Percentiles rank a stretch among this genome's conserved stretches.
phyloP scores from a whole-genome alignment of 208 protist species.

The Crithidia thermophila region DNA sequence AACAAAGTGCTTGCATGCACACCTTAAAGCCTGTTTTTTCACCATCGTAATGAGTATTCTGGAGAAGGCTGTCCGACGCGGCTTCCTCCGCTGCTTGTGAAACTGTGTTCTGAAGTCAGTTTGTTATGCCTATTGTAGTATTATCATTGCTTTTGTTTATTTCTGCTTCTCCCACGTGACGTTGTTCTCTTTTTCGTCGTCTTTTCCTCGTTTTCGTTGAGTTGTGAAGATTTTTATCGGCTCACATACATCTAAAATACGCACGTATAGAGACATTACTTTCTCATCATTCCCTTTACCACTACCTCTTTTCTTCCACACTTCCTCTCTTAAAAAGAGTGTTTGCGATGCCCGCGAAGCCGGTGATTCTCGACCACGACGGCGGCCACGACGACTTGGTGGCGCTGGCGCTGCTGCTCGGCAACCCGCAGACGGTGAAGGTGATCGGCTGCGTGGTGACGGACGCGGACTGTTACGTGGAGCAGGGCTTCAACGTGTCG shows the following conservation, averaged over 20 bases:
- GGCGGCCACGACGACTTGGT: slow-evolving; percentile 88
- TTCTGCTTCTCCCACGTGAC: background rate
- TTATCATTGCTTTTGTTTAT: background rate
- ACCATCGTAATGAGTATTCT: no score
- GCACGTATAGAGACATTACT: background rate
- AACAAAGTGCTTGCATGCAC: no score
- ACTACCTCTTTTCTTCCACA: background rate
- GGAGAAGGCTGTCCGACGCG: no score
- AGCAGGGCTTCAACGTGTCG: slow-evolving; percentile 69
- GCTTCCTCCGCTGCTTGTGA: no score
- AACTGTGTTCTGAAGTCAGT: no score
- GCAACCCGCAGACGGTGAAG: slow-evolving; percentile 69
- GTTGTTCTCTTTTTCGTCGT: no score
- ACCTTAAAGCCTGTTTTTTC: background rate
- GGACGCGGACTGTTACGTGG: slow-evolving; percentile 86
- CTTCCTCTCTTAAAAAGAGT: background rate
- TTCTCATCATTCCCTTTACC: no score
- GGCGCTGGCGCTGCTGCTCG: slow-evolving; percentile 72
- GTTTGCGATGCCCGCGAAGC: slow-evolving; percentile 33
- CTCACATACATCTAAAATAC: no score
- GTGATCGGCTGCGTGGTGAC: slow-evolving; percentile 85
- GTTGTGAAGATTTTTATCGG: no score
- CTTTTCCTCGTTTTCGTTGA: no score
- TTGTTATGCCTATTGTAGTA: no score
- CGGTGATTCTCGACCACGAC: slow-evolving; percentile 89